Percentiles rank a stretch among this genome's conserved stretches.
Conservation (phyloP, 257 asterid species). For the Rhazya stricta region DNA sequence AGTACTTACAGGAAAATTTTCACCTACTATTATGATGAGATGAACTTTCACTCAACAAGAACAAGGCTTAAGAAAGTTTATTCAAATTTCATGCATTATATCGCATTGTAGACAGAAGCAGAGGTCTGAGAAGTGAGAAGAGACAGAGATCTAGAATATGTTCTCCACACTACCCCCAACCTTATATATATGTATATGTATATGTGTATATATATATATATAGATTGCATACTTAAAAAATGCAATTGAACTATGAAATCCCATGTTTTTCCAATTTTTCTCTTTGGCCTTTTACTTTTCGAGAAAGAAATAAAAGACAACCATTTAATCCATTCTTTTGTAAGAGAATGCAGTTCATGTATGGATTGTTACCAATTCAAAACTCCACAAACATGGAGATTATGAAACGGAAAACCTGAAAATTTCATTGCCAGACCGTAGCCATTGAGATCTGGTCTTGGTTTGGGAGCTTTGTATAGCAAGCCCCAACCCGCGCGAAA, state of each 20-base stretch:
- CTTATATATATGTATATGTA: no score
- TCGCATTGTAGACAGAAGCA: not conserved
- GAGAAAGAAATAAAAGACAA: not conserved
- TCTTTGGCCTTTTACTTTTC: not conserved
- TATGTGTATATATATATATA: no score
- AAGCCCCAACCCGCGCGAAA: no score
- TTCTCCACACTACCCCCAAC: not conserved
- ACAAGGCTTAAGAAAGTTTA: not conserved
- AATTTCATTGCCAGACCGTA: not conserved
- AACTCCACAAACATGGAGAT: not conserved
- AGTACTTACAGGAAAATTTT: not conserved
- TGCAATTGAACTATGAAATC: no score
- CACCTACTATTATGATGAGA: not conserved
- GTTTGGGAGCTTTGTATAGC: not conserved
- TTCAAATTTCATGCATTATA: not conserved
- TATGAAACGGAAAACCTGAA: not conserved
- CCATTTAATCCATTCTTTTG: not conserved
- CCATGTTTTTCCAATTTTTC: not conserved
- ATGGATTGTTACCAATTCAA: not conserved
- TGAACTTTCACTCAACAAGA: not conserved
- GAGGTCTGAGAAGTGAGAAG: not conserved
- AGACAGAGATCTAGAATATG: not conserved
- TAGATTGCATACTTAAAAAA: not conserved
- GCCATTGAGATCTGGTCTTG: not conserved
- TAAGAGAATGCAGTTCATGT: not conserved